Conservation (phyloP, 192 early-diverging fungal species). For the Coemansia sp. region DNA sequence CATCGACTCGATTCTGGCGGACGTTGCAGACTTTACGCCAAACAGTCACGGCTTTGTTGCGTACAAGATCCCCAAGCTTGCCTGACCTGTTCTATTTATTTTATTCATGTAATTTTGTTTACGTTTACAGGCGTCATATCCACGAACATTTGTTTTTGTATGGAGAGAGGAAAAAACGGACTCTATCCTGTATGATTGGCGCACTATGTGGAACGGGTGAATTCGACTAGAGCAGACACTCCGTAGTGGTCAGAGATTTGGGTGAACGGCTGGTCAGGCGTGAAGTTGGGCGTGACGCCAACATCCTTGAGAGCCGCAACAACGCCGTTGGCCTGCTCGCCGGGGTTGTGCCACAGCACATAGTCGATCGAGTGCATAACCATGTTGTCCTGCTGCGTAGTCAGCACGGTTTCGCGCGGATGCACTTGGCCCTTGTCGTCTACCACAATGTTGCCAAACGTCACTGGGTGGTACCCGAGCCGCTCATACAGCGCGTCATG, state of each 20-base stretch:
- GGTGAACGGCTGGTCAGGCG: conserved; percentile 34
- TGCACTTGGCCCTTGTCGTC: conserved; percentile 48
- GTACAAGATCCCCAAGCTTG: conserved; percentile 54
- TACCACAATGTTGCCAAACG: conserved; percentile 69
- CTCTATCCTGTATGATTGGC: background rate
- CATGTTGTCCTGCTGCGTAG: conserved; percentile 54
- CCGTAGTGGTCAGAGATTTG: conserved; percentile 62
- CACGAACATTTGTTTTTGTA: background rate
- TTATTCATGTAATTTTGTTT: background rate
- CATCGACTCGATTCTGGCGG: conserved; percentile 19
- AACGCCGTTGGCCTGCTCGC: conserved; percentile 11
- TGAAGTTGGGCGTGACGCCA: conserved; percentile 49
- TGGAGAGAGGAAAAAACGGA: background rate
- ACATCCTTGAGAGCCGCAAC: conserved; percentile 34
- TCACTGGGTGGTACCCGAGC: conserved; percentile 74
- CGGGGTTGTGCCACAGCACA: conserved; percentile 56
- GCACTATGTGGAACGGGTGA: background rate
- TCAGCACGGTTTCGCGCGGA: conserved; percentile 68
- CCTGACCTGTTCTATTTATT: background rate
- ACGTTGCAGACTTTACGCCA: conserved; percentile 51
- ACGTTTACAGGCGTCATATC: background rate
- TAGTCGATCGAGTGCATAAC: conserved; percentile 59
- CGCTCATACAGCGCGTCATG: conserved; percentile 63
- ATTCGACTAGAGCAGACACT: conserved; percentile 33
- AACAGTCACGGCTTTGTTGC: conserved; percentile 53